A percentile compares a stretch with the other conserved stretches of the same genome.
These are phyloP conservation scores for Raffaelea deltoideospora DNA, from an alignment of 2,329 filamentous ascomycete genomes.

Conservation along the genomic window DNA sequence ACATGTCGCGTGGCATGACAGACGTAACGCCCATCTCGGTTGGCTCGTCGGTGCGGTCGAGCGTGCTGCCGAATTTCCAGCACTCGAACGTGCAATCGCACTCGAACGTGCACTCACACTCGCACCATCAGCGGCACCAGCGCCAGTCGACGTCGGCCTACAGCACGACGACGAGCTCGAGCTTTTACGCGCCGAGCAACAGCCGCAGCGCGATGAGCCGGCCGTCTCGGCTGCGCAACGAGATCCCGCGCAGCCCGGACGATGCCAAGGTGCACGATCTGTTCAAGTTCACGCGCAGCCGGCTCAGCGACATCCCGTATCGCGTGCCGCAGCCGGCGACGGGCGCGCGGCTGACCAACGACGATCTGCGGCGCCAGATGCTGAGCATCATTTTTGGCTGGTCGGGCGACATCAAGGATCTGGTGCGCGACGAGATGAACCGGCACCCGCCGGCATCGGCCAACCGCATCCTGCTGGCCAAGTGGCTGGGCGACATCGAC, in stretches of 20 bases:
- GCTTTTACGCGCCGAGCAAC: constrained; percentile 25
- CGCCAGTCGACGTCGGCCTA: constrained; percentile 31
- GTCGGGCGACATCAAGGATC: constrained; percentile 66
- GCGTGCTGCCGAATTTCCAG: constrained; percentile 7
- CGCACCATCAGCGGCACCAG: constrained; percentile 15
- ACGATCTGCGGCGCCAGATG: constrained; percentile 82
- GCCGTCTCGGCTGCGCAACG: constrained; percentile 62
- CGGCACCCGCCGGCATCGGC: constrained; percentile 60
- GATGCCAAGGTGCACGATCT: constrained; percentile 60
- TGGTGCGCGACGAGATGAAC: constrained; percentile 73
- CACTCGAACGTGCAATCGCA: not conserved
- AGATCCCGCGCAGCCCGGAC: constrained; percentile 64
- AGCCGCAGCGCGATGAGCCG: constrained; percentile 11
- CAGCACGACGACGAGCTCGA: constrained; percentile 28
- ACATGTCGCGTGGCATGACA: constrained; percentile 34
- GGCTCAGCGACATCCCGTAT: constrained; percentile 72
- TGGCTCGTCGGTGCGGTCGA: constrained; percentile 39
- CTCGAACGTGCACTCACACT: not conserved
- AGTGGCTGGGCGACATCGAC: constrained; percentile 82
- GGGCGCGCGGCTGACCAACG: constrained; percentile 50
- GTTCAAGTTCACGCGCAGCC: constrained; percentile 71
- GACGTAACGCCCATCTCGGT: constrained; percentile 56
- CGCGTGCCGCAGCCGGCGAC: constrained; percentile 44
- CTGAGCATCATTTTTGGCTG: constrained; percentile 88
- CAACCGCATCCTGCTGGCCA: constrained; percentile 67